Percentiles rank a stretch among this genome's conserved stretches.
Conservation (phyloP, 2,329 filamentous ascomycete species). For the Monilinia fructigena region DNA sequence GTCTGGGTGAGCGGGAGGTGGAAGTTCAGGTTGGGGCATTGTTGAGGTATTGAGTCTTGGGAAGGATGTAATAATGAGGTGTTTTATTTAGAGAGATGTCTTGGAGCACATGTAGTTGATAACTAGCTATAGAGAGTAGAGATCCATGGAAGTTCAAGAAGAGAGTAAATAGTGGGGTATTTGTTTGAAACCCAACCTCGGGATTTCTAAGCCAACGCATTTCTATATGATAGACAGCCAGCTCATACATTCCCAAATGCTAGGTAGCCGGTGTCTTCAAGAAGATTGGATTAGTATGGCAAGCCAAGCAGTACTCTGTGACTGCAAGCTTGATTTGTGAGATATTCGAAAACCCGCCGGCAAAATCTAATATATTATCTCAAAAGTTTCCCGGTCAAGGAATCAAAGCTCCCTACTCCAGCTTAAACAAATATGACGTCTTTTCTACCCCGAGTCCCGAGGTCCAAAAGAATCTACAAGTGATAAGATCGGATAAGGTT, state of each 20-base stretch:
- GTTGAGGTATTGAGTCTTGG: slow-evolving; percentile 1
- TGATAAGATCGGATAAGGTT: not conserved
- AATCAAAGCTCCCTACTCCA: not conserved
- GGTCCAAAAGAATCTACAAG: not conserved
- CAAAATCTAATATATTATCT: no score
- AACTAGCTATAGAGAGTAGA: not conserved
- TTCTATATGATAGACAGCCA: not conserved
- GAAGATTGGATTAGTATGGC: slow-evolving; percentile 2
- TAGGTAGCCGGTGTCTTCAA: not conserved
- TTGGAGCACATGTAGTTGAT: not conserved
- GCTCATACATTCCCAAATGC: not conserved
- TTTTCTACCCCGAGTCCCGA: not conserved
- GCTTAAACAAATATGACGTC: slow-evolving; percentile 3
- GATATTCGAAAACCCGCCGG: not conserved
- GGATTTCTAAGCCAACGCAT: slow-evolving; percentile 18
- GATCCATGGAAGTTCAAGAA: not conserved
- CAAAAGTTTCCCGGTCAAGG: not conserved
- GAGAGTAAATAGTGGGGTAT: slow-evolving; percentile 13
- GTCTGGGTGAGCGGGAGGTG: slow-evolving; percentile 37
- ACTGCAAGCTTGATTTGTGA: not conserved
- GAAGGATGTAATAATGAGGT: not conserved
- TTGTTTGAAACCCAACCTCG: slow-evolving; percentile 8
- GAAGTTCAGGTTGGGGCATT: slow-evolving; percentile 40
- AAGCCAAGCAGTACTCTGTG: not conserved
- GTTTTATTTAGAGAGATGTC: not conserved